A percentile compares a stretch with the other conserved stretches of the same genome.
These are phyloP conservation scores for Poronia punctata DNA, from an alignment of 495 filamentous ascomycete species.

Conservation along the genomic window DNA sequence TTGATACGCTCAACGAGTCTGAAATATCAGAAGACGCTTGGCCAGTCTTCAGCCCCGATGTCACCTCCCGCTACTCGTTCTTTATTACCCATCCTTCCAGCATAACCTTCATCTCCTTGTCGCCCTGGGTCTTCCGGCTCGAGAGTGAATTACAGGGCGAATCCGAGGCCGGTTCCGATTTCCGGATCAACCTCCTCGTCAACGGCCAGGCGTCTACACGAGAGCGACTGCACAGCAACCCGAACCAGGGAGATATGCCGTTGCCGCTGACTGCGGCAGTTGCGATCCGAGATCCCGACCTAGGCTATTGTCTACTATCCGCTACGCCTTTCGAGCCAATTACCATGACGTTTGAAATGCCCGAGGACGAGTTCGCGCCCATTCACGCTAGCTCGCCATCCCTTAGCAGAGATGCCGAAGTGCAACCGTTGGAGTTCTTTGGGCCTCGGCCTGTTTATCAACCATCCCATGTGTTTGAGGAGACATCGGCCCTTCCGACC, in stretches of 20 bases:
- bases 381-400: constrained; percentile 27
- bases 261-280: constrained; percentile 51
- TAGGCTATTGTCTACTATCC: constrained; percentile 76
- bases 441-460: constrained; percentile 64
- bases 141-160: constrained; percentile 66
- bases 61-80: constrained; percentile 66
- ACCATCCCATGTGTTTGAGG: constrained; percentile 57
- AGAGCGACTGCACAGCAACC: constrained; percentile 50
- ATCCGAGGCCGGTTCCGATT: constrained; percentile 58
- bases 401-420: constrained; percentile 26
- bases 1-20: constrained; percentile 53
- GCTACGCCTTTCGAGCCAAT: constrained; percentile 55
- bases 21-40: constrained; percentile 49
- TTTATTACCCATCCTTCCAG: constrained; percentile 68
- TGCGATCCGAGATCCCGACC: constrained; percentile 63
- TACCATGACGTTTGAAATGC: constrained; percentile 60
- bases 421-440: constrained; percentile 31
- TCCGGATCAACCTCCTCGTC: constrained; percentile 65
- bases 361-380: constrained; percentile 37
- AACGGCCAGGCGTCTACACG: constrained; percentile 54
- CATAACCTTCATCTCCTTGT: constrained; percentile 62
- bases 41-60: constrained; percentile 69
- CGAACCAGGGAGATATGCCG: constrained; percentile 27
- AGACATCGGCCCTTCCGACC: constrained; percentile 47
- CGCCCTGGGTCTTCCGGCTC: constrained; percentile 67